A percentile compares a stretch with the other conserved stretches of the same genome.
These are phyloP conservation scores for Plantago elongata DNA, from an alignment of 257 asterid species.

Conservation along the genomic window DNA sequence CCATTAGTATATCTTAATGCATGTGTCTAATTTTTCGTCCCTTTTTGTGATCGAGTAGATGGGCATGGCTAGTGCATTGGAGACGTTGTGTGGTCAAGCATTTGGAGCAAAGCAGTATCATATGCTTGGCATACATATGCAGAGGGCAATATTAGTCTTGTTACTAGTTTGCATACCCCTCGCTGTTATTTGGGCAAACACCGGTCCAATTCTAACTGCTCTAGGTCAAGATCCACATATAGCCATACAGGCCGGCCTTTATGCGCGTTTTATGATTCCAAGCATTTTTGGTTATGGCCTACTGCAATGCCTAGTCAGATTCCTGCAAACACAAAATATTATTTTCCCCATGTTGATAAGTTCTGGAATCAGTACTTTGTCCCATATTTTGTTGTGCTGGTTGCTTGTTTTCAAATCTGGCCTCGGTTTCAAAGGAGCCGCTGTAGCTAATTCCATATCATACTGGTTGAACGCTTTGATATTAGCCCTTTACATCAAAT, in stretches of 20 bases:
- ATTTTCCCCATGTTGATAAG: conserved; percentile 82
- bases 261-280: conserved; percentile 66
- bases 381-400: conserved; percentile 63
- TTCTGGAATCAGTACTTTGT: conserved; percentile 50
- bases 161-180: conserved; percentile 59
- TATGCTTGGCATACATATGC: conserved; percentile 78
- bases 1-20: background rate
- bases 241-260: conserved; percentile 61
- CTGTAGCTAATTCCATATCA: conserved; percentile 54
- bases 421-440: conserved; percentile 71
- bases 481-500: conserved; percentile 48
- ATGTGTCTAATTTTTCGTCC: background rate
- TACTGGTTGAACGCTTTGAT: conserved; percentile 57
- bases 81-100: conserved; percentile 80
- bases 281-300: conserved; percentile 55
- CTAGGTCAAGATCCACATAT: conserved; percentile 73
- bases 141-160: conserved; percentile 66
- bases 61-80: conserved; percentile 90
- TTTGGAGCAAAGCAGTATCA: conserved; percentile 80
- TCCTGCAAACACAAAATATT: conserved; percentile 68
- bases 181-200: conserved; percentile 63
- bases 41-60: conserved; percentile 29
- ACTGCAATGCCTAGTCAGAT: conserved; percentile 72
- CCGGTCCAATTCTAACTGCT: conserved; percentile 46
- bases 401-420: conserved; percentile 54